These are phyloP conservation scores for Penicillium ucsense DNA, from an alignment of 495 filamentous ascomycete genomes.

Conservation along the genomic window DNA sequence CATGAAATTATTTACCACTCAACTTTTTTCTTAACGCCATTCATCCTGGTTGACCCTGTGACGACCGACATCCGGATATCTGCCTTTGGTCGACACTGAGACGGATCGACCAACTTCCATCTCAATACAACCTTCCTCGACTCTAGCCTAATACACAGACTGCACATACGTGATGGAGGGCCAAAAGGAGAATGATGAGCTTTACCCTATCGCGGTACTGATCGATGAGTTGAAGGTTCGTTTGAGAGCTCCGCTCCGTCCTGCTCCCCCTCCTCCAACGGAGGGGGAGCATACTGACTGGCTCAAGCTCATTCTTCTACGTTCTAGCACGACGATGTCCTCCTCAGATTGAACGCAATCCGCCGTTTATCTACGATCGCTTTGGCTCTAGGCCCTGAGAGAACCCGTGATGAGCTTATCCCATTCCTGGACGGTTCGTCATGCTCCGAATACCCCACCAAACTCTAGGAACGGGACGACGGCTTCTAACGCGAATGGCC, in stretches of 20 bases:
- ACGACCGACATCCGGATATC: slow-evolving; percentile 9
- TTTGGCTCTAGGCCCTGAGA: slow-evolving; percentile 85
- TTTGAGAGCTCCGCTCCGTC: background rate
- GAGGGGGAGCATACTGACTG: slow-evolving; percentile 2
- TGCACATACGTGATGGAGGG: slow-evolving; percentile 50
- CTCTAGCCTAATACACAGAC: slow-evolving; percentile 13
- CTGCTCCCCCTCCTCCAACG: slow-evolving; percentile 2
- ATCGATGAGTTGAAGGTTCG: slow-evolving; percentile 98
- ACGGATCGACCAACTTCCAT: slow-evolving; percentile 19
- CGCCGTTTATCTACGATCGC: slow-evolving; percentile 97
- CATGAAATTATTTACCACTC: slow-evolving; percentile 2
- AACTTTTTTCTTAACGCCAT: no score
- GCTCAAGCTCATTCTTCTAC: slow-evolving; percentile 15
- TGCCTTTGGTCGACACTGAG: slow-evolving; percentile 23
- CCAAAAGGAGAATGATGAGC: slow-evolving; percentile 79
- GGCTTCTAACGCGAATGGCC: slow-evolving; percentile 18
- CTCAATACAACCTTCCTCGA: slow-evolving; percentile 12
- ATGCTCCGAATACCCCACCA: slow-evolving; percentile 3
- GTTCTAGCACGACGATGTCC: slow-evolving; percentile 87
- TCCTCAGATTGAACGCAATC: slow-evolving; percentile 95
- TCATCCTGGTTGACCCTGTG: no score
- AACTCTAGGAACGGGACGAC: background rate
- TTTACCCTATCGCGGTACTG: slow-evolving; percentile 97
- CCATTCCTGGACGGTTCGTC: slow-evolving; percentile 91
- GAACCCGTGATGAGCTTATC: slow-evolving; percentile 95